These are phyloP conservation scores for Macrophomina tecta DNA, from an alignment of 2,329 filamentous ascomycete genomes.

Conservation along the genomic window DNA sequence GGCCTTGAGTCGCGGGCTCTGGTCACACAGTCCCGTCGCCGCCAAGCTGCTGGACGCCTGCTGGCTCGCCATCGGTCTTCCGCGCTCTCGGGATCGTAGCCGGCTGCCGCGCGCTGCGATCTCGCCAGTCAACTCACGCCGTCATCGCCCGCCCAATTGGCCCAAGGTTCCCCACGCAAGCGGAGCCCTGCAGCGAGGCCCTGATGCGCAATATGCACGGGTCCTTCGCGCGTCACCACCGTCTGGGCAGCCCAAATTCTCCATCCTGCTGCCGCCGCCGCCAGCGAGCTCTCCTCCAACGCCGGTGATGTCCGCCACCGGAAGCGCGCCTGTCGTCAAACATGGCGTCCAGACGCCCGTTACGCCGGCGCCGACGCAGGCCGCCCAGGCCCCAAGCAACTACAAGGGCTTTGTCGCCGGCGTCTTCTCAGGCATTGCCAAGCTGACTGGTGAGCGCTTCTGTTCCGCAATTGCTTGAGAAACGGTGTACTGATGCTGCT, in stretches of 20 bases:
- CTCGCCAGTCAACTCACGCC: neutral
- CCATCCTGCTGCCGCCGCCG: neutral
- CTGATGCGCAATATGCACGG: slow-evolving; percentile 13
- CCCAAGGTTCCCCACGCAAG: neutral
- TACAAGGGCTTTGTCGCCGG: slow-evolving; percentile 98
- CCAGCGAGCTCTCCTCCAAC: neutral
- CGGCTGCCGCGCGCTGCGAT: slow-evolving; percentile 18
- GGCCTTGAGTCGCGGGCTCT: slow-evolving; percentile 11
- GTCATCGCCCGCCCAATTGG: slow-evolving; percentile 22
- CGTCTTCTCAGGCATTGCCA: slow-evolving; percentile 93
- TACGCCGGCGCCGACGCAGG: slow-evolving; percentile 38
- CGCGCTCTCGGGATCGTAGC: slow-evolving; percentile 13
- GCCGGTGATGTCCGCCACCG: slow-evolving; percentile 41
- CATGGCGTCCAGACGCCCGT: slow-evolving; percentile 34
- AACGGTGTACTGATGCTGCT: slow-evolving; percentile 25
- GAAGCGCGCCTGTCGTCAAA: slow-evolving; percentile 38
- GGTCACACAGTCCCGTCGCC: neutral
- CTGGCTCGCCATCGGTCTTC: neutral
- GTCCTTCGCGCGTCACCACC: slow-evolving; percentile 14
- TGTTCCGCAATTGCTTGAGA: slow-evolving; percentile 3
- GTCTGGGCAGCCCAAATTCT: slow-evolving; percentile 4
- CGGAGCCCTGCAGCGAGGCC: slow-evolving; percentile 1
- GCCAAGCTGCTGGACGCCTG: neutral
- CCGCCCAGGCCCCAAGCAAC: slow-evolving; percentile 55
- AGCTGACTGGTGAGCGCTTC: slow-evolving; percentile 72